phyloP scores from a whole-genome alignment of 768 basidiomycete genomes.

The Royoungia palumana region DNA sequence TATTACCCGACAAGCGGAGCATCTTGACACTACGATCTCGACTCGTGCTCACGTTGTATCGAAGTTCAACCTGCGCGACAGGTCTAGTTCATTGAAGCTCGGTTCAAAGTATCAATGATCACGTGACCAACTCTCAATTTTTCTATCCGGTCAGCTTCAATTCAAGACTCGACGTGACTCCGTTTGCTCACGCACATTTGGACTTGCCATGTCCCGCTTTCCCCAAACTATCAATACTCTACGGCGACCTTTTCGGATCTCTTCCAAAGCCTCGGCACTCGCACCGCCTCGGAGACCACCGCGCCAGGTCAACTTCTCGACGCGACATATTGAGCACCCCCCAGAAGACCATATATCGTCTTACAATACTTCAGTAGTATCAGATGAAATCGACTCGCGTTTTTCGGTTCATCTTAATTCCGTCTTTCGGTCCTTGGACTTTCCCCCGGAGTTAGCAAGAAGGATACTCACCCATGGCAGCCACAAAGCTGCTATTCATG shows the following conservation, averaged over 20 bases:
- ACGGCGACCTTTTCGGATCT: constrained; percentile 8
- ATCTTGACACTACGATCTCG: not conserved
- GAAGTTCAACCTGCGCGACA: too few relatives aligned
- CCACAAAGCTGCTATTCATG: constrained; percentile 59
- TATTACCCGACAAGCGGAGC: not conserved
- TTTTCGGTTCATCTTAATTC: constrained; percentile 57
- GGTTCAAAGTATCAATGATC: not conserved
- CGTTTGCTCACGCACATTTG: not conserved
- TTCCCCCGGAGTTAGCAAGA: constrained; percentile 66
- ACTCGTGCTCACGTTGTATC: not conserved
- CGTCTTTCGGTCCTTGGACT: constrained; percentile 63
- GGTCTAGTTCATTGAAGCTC: too few relatives aligned
- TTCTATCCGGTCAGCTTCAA: constrained; percentile 12
- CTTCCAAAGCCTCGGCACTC: constrained; percentile 10
- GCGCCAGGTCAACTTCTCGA: constrained; percentile 11
- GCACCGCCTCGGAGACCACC: constrained; percentile 15
- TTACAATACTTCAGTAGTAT: not conserved
- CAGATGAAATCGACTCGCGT: constrained; percentile 19
- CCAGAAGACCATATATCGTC: constrained; percentile 3
- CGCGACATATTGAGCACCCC: constrained; percentile 2
- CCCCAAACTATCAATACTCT: constrained; percentile 13
- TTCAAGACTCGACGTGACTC: not conserved
- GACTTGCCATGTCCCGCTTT: constrained; percentile 20
- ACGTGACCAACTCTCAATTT: constrained; percentile 22
- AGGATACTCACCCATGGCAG: constrained; percentile 78